These are phyloP conservation scores for Aquanectria penicillioides DNA, from an alignment of 2,329 filamentous ascomycete genomes.

Conservation along the genomic window DNA sequence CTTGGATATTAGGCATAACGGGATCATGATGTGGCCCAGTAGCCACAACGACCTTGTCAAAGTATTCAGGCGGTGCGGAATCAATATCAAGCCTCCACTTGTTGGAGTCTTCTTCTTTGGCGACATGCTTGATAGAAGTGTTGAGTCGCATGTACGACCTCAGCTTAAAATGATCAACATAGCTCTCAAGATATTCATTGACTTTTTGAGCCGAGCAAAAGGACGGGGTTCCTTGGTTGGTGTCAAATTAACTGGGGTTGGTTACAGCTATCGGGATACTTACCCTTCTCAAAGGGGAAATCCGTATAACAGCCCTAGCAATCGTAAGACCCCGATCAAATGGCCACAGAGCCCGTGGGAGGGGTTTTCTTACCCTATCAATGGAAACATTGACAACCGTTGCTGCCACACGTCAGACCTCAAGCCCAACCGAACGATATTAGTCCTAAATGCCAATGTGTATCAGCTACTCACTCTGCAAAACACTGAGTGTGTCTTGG, in stretches of 20 bases:
- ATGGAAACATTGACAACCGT: slow-evolving; percentile 41
- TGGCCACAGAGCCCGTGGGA: neutral
- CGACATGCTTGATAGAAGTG: slow-evolving; percentile 36
- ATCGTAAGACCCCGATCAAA: slow-evolving; percentile 17
- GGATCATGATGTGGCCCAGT: slow-evolving; percentile 49
- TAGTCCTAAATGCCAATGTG: neutral
- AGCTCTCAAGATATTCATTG: slow-evolving; percentile 47
- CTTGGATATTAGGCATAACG: slow-evolving; percentile 49
- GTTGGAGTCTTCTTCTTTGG: slow-evolving; percentile 15
- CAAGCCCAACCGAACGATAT: neutral
- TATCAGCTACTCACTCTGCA: slow-evolving; percentile 42
- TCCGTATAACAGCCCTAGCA: slow-evolving; percentile 49
- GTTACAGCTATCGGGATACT: slow-evolving; percentile 12
- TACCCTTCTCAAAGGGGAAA: slow-evolving; percentile 46
- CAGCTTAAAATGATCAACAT: slow-evolving; percentile 48
- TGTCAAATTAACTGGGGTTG: slow-evolving; percentile 9
- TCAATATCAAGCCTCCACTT: slow-evolving; percentile 46
- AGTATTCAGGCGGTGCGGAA: slow-evolving; percentile 31
- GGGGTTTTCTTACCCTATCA: slow-evolving; percentile 26
- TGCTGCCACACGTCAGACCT: slow-evolving; percentile 24
- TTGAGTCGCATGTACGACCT: slow-evolving; percentile 41
- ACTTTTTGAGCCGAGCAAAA: slow-evolving; percentile 40
- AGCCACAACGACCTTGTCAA: slow-evolving; percentile 53
- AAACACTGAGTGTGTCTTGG: slow-evolving; percentile 46
- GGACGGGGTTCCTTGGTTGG: slow-evolving; percentile 27